phyloP scores from a whole-genome alignment of 2,329 filamentous ascomycete genomes.

The Trichoderma polysporum region DNA sequence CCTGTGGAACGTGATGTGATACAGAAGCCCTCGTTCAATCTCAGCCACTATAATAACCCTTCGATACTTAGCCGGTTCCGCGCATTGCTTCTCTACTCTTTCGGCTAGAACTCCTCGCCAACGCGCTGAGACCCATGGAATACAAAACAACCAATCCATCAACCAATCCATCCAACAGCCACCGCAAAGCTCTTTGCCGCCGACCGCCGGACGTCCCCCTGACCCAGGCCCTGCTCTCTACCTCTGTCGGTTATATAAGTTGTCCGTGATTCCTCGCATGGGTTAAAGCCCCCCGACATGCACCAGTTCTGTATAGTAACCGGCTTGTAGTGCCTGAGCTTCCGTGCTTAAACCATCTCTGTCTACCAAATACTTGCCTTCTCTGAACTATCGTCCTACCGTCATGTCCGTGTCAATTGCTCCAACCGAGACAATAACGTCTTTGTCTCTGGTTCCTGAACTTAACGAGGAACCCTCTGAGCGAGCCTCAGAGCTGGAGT shows the following conservation, averaged over 20 bases:
- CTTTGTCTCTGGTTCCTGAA: slow-evolving; percentile 25
- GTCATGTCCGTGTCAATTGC: slow-evolving; percentile 32
- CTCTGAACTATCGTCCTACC: not conserved
- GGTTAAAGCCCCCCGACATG: not conserved
- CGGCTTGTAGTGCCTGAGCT: not conserved
- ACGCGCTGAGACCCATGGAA: not conserved
- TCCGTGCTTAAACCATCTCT: not conserved
- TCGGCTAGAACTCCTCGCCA: not conserved
- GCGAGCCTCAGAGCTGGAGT: not conserved
- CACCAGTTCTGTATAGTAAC: not conserved
- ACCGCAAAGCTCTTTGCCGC: not conserved
- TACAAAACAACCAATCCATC: not conserved
- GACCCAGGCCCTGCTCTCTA: slow-evolving; percentile 6
- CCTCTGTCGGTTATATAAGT: not conserved
- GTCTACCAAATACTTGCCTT: not conserved
- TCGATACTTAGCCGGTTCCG: not conserved
- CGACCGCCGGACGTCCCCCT: slow-evolving; percentile 21
- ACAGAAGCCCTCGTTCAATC: not conserved
- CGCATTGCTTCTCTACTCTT: not conserved
- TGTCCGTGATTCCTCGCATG: slow-evolving; percentile 5
- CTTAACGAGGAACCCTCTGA: slow-evolving; percentile 18
- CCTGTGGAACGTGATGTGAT: slow-evolving; percentile 9
- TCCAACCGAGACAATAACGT: slow-evolving; percentile 29
- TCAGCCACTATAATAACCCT: not conserved
- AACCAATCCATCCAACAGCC: slow-evolving; percentile 2